Base-by-base conservation (phyloP, 805 yeast species). In the Saturnispora besseyi region DNA sequence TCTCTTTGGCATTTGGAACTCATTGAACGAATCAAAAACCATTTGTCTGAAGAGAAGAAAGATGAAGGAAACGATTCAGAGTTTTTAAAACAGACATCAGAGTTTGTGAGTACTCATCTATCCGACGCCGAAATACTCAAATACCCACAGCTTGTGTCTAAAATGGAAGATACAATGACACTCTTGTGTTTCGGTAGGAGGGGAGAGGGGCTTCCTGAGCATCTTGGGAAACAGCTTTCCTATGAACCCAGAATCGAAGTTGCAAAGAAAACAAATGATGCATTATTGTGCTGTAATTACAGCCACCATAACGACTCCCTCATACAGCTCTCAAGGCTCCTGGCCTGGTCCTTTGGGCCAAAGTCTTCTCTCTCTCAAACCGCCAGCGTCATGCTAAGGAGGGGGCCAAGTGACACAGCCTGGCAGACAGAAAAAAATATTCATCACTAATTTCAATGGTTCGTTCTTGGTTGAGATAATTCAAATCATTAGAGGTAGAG, bases 91-190 rank as follows among this genome's bases (percentile, higher is more conserved):
- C 13, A 31, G 3, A 45, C 41, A 4, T 32, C 34, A 44, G 48
- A 45, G 2, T 48, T 30, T 24, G 15, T 45, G 12, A 26, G 18
- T 6, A 3, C 10, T 24, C 26, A n/a, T 29, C 15, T 47, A 30
- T 32, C 51, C n/a, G 29, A 44, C 28, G 34, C 33, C 2, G 37
- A 38, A 10, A 34, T 50, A 4, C 31, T 24, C 22, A 18, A 24
- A 12, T 44, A 42, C n/a, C 24, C n/a, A 10, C 30, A 42, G 13
- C 29, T 36, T 12, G 41, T 24, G 26, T 21, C n/a, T 5, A 13
- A 21, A 29, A 49, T 46, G 36, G 48, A 52, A 22, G 48, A 47
- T 10, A 43, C 48, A 10, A 46, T 52, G 46, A 43, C 46, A 13
- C 50, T 47, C 11, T 13, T 47, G 6, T 15, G 41, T 31, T 22